Base-by-base conservation (phyloP, 2,329 filamentous ascomycete species). In the Rutstroemia sp. region DNA sequence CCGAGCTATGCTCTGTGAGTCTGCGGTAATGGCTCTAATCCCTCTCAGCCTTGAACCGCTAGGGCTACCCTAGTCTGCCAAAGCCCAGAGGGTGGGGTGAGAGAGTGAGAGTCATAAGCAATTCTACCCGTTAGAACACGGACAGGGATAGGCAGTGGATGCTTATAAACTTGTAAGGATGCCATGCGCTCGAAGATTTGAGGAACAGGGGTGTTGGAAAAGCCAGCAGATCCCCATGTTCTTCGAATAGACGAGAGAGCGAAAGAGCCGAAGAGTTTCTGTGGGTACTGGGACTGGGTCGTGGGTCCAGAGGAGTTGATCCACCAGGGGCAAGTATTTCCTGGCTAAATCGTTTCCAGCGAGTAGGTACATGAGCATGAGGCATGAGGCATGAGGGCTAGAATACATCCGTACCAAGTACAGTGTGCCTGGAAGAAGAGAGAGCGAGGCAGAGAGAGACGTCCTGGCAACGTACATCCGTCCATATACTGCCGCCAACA, bases 31-130 rank as follows among this genome's bases (percentile, higher is more conserved):
- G 25, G 4, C 25, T 27, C 25, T 27, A 27, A 27, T 27, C 25
- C 25, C 45, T 46, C 51, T 64, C 63, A 65, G 65, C 65, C 65
- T 64, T 65, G 60, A 57, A 41, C 41, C 41, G 17, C 59, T 60
- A 65, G 54, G 45, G 55, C 51, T 23, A 38, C 50, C 56, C 51
- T 57, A 19, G 21, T 9, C 42, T 45, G 34, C n/a, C 44, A 49
- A 23, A 49, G 5, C 23, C 23, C 23, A 46, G 50, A 48, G 53
- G 47, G 46, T 49, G 37, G 27, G 53, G 23, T 41, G 17, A 16
- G 7, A 50, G 38, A 50, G 38, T 17, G 46, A 47, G 30, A 12
- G 21, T 34, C 25, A 55, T 30, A 14, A 21, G n/a, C 45, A 42
- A 42, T 48, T 42, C 37, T 42, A 55, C 52, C 52, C 52, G 46